Evolutionary conservation across 2,329 filamentous ascomycete species (phyloP).

Genomic region (Hypoxylon sp.): DNA sequence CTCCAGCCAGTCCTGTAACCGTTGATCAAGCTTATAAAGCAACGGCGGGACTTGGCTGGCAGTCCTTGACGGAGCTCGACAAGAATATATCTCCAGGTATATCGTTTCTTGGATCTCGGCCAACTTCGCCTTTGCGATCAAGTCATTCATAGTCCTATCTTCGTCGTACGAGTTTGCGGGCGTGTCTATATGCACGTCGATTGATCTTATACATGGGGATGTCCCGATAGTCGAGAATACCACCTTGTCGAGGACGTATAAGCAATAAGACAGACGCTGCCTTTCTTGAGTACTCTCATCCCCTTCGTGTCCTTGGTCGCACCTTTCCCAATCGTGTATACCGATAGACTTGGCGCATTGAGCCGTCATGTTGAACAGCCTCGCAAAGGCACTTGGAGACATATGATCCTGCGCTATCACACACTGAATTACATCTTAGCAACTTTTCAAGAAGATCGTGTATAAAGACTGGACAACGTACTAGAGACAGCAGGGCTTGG

Average conservation of each 20-base stretch:
- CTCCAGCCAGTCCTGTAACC: constrained; percentile 5
- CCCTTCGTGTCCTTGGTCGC: not conserved
- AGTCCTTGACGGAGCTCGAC: constrained; percentile 13
- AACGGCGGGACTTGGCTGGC: constrained; percentile 6
- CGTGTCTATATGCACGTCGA: constrained; percentile 9
- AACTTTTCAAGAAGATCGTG: not conserved
- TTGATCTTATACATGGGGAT: not conserved
- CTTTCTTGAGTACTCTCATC: constrained; percentile 4
- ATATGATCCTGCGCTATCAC: constrained; percentile 22
- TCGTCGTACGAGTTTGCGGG: not conserved
- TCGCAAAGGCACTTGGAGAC: constrained; percentile 7
- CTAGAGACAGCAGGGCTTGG: constrained; percentile 24
- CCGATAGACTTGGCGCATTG: constrained; percentile 21
- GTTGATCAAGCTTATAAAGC: constrained; percentile 3
- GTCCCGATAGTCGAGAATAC: constrained; percentile 11
- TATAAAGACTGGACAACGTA: not conserved
- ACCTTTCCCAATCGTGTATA: constrained; percentile 16
- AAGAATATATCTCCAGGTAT: constrained; percentile 15
- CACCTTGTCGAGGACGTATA: constrained; percentile 22
- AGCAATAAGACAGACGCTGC: constrained; percentile 18
- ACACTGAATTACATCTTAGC: constrained; percentile 15
- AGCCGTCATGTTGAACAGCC: constrained; percentile 10
- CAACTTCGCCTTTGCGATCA: constrained; percentile 8
- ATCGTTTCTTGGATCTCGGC: constrained; percentile 21
- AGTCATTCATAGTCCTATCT: not conserved